Evolutionary conservation across 306 rosid species (phyloP).

Genomic region (Ormosia emarginata): DNA sequence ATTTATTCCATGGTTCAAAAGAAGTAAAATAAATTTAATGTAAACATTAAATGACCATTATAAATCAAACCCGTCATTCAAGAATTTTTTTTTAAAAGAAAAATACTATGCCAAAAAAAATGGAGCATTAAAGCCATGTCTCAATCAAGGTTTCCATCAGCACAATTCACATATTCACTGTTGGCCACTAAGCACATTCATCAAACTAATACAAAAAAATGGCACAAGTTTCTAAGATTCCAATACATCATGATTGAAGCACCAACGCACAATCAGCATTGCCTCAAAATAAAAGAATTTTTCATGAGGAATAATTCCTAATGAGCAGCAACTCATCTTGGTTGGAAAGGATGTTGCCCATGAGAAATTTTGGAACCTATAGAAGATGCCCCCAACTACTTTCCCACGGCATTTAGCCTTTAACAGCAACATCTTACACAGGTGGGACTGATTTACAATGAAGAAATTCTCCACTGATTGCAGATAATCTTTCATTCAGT

Average conservation of each 20-base stretch:
- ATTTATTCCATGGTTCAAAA: conserved; percentile 60
- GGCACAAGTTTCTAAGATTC: conserved; percentile 51
- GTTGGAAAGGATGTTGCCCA: conserved; percentile 54
- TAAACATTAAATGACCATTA: conserved; percentile 22
- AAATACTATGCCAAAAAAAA: neutral
- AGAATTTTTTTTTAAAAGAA: conserved; percentile 9
- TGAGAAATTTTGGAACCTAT: conserved; percentile 53
- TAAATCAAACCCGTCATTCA: conserved; percentile 34
- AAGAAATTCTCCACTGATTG: conserved; percentile 71
- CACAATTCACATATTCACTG: conserved; percentile 63
- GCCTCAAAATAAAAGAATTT: conserved; percentile 44
- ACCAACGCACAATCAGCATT: conserved; percentile 49
- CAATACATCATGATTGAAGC: conserved; percentile 46
- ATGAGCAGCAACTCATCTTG: conserved; percentile 67
- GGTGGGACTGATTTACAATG: conserved; percentile 53
- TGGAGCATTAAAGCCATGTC: conserved; percentile 51
- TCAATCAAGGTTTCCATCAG: conserved; percentile 60
- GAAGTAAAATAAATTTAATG: conserved; percentile 31
- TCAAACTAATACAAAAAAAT: conserved; percentile 45
- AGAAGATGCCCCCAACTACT: conserved; percentile 54
- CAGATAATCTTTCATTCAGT: conserved; percentile 56
- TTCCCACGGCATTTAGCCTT: conserved; percentile 51
- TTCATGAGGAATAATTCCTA: conserved; percentile 63
- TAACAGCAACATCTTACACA: conserved; percentile 43
- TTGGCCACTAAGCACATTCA: conserved; percentile 72